These are phyloP conservation scores for Cercospora citrullina DNA, from an alignment of 2,329 filamentous ascomycete genomes.

Conservation along the genomic window DNA sequence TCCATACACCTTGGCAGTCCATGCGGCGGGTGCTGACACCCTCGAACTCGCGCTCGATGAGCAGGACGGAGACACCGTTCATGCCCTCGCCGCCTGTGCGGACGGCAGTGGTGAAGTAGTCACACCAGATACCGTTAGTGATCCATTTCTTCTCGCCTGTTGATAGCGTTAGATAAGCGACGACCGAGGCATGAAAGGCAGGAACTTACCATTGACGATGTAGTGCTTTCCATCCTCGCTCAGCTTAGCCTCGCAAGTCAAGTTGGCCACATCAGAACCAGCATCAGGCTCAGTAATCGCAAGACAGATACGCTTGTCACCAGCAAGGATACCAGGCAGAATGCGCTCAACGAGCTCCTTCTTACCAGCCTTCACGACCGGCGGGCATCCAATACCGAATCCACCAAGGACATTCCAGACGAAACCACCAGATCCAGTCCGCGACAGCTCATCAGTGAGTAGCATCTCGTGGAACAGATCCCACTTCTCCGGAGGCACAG, in stretches of 20 bases:
- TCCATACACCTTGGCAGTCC: conserved; percentile 99
- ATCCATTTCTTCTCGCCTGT: conserved; percentile 24
- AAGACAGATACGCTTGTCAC: conserved; percentile 95
- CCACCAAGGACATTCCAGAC: conserved; percentile 97
- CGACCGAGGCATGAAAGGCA: neutral
- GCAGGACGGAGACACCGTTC: conserved; percentile 86
- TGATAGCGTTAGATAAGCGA: neutral
- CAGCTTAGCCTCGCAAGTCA: conserved; percentile 94
- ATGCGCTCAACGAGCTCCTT: conserved; percentile 83
- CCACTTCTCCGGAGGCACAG: conserved; percentile 85
- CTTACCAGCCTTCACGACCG: conserved; percentile 87
- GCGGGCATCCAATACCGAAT: conserved; percentile 93
- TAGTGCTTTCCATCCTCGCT: conserved; percentile 96
- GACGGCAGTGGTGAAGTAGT: conserved; percentile 97
- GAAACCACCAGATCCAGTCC: conserved; percentile 83
- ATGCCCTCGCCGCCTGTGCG: conserved; percentile 79
- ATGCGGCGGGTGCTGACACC: conserved; percentile 92
- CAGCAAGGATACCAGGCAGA: conserved; percentile 80
- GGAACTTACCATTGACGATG: conserved; percentile 77
- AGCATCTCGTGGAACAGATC: conserved; percentile 98
- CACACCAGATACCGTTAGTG: conserved; percentile 61
- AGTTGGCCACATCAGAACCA: conserved; percentile 89
- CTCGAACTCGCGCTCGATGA: conserved; percentile 81
- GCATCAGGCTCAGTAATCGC: conserved; percentile 96
- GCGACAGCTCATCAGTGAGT: conserved; percentile 89